Conservation (phyloP, 2,329 filamentous ascomycete genomes). For the Rhynchosporium agropyri region DNA sequence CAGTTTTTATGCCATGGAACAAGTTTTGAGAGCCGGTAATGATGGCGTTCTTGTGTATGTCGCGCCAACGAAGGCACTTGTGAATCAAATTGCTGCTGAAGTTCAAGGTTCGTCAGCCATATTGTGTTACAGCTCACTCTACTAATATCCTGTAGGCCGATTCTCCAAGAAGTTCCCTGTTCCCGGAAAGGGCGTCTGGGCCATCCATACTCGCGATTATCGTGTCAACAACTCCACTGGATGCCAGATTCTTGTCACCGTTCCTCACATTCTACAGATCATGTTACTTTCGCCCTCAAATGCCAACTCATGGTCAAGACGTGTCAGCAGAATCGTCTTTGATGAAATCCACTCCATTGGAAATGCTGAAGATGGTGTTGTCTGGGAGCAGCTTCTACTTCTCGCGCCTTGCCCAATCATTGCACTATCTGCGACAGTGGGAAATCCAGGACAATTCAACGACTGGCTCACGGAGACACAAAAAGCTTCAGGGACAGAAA, state of each 20-base stretch:
- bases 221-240: slow-evolving; percentile 72
- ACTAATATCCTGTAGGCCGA: slow-evolving; percentile 44
- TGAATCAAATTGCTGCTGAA: slow-evolving; percentile 83
- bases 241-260: slow-evolving; percentile 76
- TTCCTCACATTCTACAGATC: slow-evolving; percentile 77
- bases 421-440: slow-evolving; percentile 77
- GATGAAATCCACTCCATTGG: slow-evolving; percentile 83
- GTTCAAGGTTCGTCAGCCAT: slow-evolving; percentile 56
- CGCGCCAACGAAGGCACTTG: slow-evolving; percentile 78
- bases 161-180: slow-evolving; percentile 66
- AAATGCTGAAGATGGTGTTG: slow-evolving; percentile 71
- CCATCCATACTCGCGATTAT: slow-evolving; percentile 76
- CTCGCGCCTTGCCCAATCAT: slow-evolving; percentile 77
- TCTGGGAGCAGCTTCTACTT: slow-evolving; percentile 79
- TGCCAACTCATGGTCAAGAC: slow-evolving; percentile 65
- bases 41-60: slow-evolving; percentile 77
- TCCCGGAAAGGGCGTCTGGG: slow-evolving; percentile 71
- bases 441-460: slow-evolving; percentile 71
- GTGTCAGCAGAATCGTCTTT: slow-evolving; percentile 77
- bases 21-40: slow-evolving; percentile 67
- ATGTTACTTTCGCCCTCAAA: slow-evolving; percentile 71
- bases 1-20: slow-evolving; percentile 81
- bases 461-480: slow-evolving; percentile 69
- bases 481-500: slow-evolving; percentile 60
- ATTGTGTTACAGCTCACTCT: too few relatives aligned